These are phyloP conservation scores for Pseudozyma tsukubaensis DNA, from an alignment of 1,284 basidiomycete species.

Conservation along the genomic window DNA sequence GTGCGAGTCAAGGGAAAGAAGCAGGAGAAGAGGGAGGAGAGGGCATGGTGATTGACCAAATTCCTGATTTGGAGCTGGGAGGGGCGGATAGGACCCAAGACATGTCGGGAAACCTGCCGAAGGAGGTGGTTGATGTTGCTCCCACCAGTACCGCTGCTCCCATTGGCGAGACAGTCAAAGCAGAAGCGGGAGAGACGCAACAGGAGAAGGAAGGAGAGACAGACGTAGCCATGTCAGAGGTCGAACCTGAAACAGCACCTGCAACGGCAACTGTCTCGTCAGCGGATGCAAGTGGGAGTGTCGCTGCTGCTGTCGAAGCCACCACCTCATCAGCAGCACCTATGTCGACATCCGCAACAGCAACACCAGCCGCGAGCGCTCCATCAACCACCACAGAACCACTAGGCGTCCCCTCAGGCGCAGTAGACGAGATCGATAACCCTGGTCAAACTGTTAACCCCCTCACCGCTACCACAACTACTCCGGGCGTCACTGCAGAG, in stretches of 20 bases:
- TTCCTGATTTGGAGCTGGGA: constrained; percentile 35
- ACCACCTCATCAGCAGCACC: background rate
- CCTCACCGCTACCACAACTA: constrained; percentile 31
- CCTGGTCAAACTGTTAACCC: constrained; percentile 13
- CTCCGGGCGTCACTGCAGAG: background rate
- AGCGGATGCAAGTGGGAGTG: background rate
- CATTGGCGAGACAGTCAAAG: background rate
- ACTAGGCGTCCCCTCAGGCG: constrained; percentile 30
- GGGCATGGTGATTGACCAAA: constrained; percentile 2
- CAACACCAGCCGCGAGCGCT: constrained; percentile 1
- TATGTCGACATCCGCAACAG: background rate
- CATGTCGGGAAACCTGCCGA: background rate
- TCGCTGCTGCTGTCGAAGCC: constrained; percentile 13
- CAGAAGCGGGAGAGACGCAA: background rate
- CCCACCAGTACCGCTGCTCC: constrained; percentile 1
- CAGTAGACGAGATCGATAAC: constrained; percentile 50
- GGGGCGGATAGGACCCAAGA: constrained; percentile 31
- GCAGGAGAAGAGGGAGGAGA: background rate
- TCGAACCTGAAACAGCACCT: background rate
- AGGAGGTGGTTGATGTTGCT: constrained; percentile 18
- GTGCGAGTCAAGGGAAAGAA: background rate
- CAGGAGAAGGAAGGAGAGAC: background rate
- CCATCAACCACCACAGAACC: constrained; percentile 6
- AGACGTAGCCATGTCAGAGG: background rate
- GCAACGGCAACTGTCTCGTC: too few species aligned